Percentiles rank a stretch among this genome's conserved stretches.
Evolutionary conservation across 371 early-diverging fungal species (phyloP).

Genomic region (Paraphysoderma sedebokerense): DNA sequence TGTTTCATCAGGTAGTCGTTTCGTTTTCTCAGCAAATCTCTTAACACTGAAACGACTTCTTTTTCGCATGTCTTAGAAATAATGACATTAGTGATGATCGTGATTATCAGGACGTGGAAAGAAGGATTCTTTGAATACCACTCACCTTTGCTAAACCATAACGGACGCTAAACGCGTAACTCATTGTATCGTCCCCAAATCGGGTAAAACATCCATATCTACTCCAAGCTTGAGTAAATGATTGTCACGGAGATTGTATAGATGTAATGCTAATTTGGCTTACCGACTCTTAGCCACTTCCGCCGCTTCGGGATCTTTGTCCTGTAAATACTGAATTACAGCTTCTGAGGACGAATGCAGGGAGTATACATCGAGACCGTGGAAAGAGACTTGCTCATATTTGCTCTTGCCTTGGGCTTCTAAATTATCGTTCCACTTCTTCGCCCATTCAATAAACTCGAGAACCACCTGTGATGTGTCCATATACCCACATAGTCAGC

Average conservation of each 20-base stretch:
- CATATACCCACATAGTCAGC: too few species aligned
- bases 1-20: background rate
- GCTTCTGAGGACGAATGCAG: constrained; percentile 9
- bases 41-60: constrained; percentile 8
- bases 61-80: constrained; percentile 7
- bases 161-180: too few species aligned
- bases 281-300: too few species aligned
- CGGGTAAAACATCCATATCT: constrained; percentile 11
- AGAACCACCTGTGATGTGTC: constrained; percentile 8
- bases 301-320: constrained; percentile 8
- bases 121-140: too few species aligned
- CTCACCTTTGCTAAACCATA: too few species aligned
- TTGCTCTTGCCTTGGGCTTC: too few species aligned
- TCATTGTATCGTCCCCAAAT: constrained; percentile 7
- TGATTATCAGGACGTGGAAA: too few species aligned
- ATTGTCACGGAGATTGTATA: too few species aligned
- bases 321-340: constrained; percentile 9
- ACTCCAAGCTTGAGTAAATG: constrained; percentile 5
- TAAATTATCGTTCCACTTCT: constrained; percentile 1
- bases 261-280: too few species aligned
- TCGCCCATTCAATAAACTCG: constrained; percentile 13
- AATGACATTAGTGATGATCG: constrained; percentile 3
- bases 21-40: constrained; percentile 3
- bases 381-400: constrained; percentile 5
- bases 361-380: constrained; percentile 14